phyloP scores from a whole-genome alignment of 768 basidiomycete genomes.

The Boletus vermiculosoides region DNA sequence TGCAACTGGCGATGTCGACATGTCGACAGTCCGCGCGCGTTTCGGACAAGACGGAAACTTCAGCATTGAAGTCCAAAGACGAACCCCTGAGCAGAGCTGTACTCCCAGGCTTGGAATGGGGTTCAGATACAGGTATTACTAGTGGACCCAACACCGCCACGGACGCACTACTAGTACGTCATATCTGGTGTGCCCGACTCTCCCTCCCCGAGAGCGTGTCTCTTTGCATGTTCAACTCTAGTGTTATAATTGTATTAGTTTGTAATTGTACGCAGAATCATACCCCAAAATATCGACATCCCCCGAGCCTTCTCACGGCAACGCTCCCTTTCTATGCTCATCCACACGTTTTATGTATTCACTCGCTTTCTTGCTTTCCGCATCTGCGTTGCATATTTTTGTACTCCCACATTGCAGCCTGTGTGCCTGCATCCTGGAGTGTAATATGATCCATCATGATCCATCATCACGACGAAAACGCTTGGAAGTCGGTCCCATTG shows the following conservation, averaged over 20 bases:
- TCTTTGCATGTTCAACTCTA: constrained; percentile 3
- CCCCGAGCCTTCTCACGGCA: constrained; percentile 3
- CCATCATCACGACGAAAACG: neutral
- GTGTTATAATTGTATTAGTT: constrained; percentile 24
- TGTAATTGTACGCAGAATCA: constrained; percentile 26
- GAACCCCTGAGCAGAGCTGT: constrained; percentile 26
- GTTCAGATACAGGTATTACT: constrained; percentile 27
- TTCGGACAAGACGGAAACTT: constrained; percentile 47
- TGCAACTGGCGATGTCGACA: constrained; percentile 52
- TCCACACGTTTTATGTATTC: constrained; percentile 14
- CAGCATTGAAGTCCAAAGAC: constrained; percentile 44
- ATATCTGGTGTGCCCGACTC: neutral
- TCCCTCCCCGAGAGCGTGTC: constrained; percentile 1
- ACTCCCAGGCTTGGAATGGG: constrained; percentile 28
- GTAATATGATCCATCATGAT: constrained; percentile 10
- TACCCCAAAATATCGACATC: constrained; percentile 9
- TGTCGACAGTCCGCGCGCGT: constrained; percentile 50
- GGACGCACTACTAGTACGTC: constrained; percentile 2
- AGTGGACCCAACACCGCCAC: constrained; percentile 6
- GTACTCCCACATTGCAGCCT: neutral
- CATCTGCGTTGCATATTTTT: constrained; percentile 9
- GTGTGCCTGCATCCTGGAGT: neutral
- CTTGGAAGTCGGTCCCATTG: neutral
- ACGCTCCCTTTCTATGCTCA: neutral
- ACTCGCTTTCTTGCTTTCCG: neutral